A percentile compares a stretch with the other conserved stretches of the same genome.
These are phyloP conservation scores for Thalia dealbata DNA, from an alignment of 176 grass and related monocot species.

Conservation along the genomic window DNA sequence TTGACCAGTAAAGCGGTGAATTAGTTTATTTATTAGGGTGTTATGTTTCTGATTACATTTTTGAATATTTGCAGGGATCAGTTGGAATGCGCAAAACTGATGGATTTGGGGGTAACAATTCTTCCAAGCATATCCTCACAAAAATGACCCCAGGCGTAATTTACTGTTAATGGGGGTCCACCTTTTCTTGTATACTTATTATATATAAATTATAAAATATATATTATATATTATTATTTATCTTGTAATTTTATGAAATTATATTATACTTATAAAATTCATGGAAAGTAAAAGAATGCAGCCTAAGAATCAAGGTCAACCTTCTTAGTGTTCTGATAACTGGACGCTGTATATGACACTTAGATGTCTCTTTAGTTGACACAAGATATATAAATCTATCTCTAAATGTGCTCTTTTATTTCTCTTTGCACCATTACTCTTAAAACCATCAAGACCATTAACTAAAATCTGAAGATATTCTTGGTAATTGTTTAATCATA, in stretches of 20 bases:
- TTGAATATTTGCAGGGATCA: constrained; percentile 26
- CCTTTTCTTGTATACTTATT: constrained; percentile 38
- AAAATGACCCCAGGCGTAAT: constrained; percentile 48
- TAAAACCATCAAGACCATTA: too few species aligned
- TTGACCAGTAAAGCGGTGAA: neutral
- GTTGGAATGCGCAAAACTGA: constrained; percentile 39
- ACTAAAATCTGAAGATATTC: too few species aligned
- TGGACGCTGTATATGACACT: neutral
- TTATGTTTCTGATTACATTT: neutral
- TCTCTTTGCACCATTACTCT: too few species aligned
- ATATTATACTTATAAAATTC: neutral
- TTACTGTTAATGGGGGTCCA: constrained; percentile 42
- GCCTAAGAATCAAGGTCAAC: neutral
- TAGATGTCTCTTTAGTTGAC: too few species aligned
- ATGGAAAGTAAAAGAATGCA: neutral
- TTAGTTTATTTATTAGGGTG: constrained; percentile 14
- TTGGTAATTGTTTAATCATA: too few species aligned
- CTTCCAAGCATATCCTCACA: constrained; percentile 36
- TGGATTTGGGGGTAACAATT: constrained; percentile 41
- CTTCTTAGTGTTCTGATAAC: neutral
- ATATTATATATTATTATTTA: too few species aligned
- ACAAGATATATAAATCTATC: too few species aligned
- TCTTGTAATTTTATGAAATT: too few species aligned
- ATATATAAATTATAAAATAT: too few species aligned
- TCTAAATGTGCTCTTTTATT: too few species aligned